A percentile compares a stretch with the other conserved stretches of the same genome.
Conservation (phyloP, 768 basidiomycete genomes). For the Auriscalpium microsporum region DNA sequence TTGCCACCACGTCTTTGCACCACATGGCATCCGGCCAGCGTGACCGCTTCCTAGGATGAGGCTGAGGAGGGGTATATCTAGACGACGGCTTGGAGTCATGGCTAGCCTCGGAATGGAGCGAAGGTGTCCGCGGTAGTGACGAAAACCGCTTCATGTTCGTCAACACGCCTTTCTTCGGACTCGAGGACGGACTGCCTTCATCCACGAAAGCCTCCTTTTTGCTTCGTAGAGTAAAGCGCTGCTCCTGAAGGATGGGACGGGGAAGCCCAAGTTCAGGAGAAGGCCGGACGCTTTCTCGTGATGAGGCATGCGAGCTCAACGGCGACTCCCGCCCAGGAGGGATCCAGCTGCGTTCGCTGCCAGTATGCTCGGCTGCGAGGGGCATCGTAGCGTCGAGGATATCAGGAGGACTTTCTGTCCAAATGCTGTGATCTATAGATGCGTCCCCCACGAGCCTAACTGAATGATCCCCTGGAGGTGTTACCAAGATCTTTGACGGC, state of each 20-base stretch:
- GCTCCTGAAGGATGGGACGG: not conserved
- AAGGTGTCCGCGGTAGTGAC: constrained; percentile 61
- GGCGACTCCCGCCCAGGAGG: not conserved
- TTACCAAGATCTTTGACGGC: constrained; percentile 29
- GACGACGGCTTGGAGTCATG: constrained; percentile 14
- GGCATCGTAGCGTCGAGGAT: not conserved
- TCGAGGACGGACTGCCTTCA: constrained; percentile 2
- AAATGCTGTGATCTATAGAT: constrained; percentile 1
- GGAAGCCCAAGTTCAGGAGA: not conserved
- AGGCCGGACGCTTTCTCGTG: not conserved
- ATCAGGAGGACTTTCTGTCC: not conserved
- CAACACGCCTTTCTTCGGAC: constrained; percentile 18
- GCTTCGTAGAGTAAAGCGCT: not conserved
- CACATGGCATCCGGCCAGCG: constrained; percentile 60
- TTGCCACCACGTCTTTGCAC: constrained; percentile 52
- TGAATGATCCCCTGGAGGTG: constrained; percentile 5
- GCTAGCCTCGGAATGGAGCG: constrained; percentile 20
- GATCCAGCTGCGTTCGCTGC: not conserved
- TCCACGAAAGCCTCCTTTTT: not conserved
- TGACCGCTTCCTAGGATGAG: constrained; percentile 26
- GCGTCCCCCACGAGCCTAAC: constrained; percentile 5
- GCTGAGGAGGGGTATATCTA: constrained; percentile 9
- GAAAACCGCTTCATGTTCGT: constrained; percentile 36
- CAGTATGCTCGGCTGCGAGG: not conserved
- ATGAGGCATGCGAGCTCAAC: not conserved